These are phyloP conservation scores for Candida montana DNA, from an alignment of 805 yeast genomes.

Conservation along the genomic window DNA sequence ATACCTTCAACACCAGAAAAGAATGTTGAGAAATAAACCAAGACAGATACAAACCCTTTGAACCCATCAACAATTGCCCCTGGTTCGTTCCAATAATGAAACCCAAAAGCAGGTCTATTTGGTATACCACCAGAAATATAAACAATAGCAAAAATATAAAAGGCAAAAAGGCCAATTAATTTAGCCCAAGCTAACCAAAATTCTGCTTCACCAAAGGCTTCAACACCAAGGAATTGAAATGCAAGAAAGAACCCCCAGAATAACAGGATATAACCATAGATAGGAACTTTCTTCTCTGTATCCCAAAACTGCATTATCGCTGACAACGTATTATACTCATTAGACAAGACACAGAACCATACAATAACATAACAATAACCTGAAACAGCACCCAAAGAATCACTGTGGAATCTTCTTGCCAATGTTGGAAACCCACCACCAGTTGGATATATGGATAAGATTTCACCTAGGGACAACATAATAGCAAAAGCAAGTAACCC, in stretches of 20 bases:
- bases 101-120: conserved; percentile 29
- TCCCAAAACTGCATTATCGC: conserved; percentile 39
- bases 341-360: conserved; percentile 53
- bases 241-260: conserved; percentile 48
- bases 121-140: conserved; percentile 39
- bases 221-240: conserved; percentile 48
- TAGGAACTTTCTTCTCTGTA: conserved; percentile 47
- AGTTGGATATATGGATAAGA: conserved; percentile 48
- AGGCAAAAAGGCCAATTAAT: conserved; percentile 43
- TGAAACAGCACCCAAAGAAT: conserved; percentile 50
- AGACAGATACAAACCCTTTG: conserved; percentile 52
- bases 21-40: conserved; percentile 68
- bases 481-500: conserved; percentile 49
- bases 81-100: conserved; percentile 29
- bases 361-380: conserved; percentile 52
- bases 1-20: conserved; percentile 75
- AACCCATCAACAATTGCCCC: conserved; percentile 39
- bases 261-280: conserved; percentile 49
- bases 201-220: conserved; percentile 53
- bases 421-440: conserved; percentile 43
- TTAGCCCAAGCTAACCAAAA: conserved; percentile 49
- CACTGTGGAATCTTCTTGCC: conserved; percentile 47
- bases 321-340: conserved; percentile 51
- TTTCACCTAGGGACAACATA: conserved; percentile 55
- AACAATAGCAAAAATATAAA: conserved; percentile 44